Percentiles rank a stretch among this genome's conserved stretches.
Conservation (phyloP, 768 basidiomycete genomes). For the Boletus subcaerulescens region DNA sequence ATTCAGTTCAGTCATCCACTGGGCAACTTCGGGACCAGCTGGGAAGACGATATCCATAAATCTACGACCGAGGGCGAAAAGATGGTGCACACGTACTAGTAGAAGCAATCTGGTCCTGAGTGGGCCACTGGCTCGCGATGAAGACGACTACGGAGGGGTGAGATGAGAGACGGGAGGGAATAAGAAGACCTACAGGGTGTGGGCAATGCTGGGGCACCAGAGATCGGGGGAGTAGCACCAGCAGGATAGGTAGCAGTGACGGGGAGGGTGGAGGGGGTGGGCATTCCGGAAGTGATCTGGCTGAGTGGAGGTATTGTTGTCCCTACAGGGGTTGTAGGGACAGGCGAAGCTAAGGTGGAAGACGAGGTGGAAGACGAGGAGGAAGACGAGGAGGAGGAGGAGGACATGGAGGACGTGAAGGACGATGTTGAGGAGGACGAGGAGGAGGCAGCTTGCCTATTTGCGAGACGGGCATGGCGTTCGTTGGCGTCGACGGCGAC, state of each 20-base stretch:
- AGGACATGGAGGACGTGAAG: conserved; percentile 1
- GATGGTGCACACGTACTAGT: conserved; percentile 43
- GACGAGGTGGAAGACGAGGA: not conserved
- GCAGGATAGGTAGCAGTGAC: conserved; percentile 52
- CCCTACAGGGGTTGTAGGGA: conserved; percentile 31
- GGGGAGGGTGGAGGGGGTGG: conserved; percentile 46
- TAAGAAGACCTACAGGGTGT: conserved; percentile 46
- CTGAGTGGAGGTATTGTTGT: conserved; percentile 57
- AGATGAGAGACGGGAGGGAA: not conserved
- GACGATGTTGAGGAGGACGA: not conserved
- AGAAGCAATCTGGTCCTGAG: conserved; percentile 56
- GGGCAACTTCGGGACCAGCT: conserved; percentile 47
- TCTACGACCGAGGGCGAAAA: not conserved
- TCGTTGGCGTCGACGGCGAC: conserved; percentile 37
- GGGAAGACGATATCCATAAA: not conserved
- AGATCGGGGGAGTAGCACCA: conserved; percentile 59
- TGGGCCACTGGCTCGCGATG: conserved; percentile 53
- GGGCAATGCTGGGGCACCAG: conserved; percentile 68
- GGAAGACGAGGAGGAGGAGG: not conserved
- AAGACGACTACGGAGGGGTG: conserved; percentile 40
- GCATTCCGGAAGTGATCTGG: conserved; percentile 62
- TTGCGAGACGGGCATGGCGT: conserved; percentile 37
- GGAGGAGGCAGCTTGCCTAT: conserved; percentile 32
- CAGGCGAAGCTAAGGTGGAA: conserved; percentile 18
- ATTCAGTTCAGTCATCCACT: conserved; percentile 77